Conservation (phyloP, 306 rosid genomes). For the Sicyos edulis region DNA sequence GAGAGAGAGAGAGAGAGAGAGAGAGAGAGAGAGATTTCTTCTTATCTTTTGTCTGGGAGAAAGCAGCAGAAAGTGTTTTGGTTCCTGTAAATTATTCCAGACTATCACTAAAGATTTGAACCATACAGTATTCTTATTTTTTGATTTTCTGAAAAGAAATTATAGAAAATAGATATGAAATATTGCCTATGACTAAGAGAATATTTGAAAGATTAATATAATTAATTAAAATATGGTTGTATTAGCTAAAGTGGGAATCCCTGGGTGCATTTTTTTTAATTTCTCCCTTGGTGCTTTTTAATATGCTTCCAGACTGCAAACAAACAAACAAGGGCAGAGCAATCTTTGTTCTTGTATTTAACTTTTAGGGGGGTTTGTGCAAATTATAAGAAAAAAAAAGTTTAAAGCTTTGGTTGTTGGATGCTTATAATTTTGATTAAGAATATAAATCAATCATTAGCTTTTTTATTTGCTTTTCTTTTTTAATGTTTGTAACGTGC, state of each 20-base stretch:
- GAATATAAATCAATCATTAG: background rate
- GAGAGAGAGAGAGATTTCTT: too few species aligned
- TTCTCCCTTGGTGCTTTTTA: too few species aligned
- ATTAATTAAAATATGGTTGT: background rate
- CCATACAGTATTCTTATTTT: too few species aligned
- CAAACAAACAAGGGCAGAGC: slow-evolving; percentile 9
- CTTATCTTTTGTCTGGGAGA: slow-evolving; percentile 14
- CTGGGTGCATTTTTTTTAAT: too few species aligned
- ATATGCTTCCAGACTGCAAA: slow-evolving; percentile 11
- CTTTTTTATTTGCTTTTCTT: background rate
- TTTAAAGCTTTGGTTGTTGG: background rate
- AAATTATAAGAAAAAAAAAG: background rate
- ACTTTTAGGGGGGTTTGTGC: background rate
- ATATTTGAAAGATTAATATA: background rate
- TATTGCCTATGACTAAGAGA: background rate
- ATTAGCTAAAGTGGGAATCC: slow-evolving; percentile 13
- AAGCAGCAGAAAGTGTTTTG: slow-evolving; percentile 21
- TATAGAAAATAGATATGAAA: background rate
- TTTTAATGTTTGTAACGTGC: background rate
- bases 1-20: slow-evolving; percentile 17
- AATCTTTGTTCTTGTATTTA: slow-evolving; percentile 15
- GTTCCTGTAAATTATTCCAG: slow-evolving; percentile 17
- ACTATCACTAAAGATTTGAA: background rate
- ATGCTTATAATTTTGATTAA: background rate
- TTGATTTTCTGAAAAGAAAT: too few species aligned